These are phyloP conservation scores for Micractinium conductrix DNA, from an alignment of 139 green algal genomes.

Conservation along the genomic window DNA sequence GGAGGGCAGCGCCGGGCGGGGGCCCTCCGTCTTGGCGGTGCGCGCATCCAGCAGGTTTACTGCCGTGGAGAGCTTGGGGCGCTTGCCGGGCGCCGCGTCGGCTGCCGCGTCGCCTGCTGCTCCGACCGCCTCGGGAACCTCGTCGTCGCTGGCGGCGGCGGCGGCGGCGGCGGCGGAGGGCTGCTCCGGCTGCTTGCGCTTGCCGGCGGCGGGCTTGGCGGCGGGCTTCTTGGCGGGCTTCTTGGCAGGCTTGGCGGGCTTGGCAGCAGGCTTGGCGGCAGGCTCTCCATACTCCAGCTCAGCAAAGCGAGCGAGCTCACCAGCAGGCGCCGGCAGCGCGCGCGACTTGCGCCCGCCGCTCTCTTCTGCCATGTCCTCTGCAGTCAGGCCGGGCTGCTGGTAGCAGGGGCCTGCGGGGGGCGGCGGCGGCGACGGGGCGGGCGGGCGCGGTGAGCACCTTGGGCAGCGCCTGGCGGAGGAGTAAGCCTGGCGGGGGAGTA, in stretches of 20 bases:
- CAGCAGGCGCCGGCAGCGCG: not conserved
- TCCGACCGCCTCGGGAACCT: too few species aligned
- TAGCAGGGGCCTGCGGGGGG: slow-evolving; percentile 45
- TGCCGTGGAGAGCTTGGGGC: slow-evolving; percentile 42
- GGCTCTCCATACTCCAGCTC: not conserved
- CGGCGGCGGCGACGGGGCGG: too few species aligned
- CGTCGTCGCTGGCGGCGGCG: too few species aligned
- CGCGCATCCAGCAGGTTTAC: slow-evolving; percentile 42
- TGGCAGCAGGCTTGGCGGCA: not conserved
- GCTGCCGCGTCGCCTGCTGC: not conserved
- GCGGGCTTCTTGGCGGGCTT: not conserved
- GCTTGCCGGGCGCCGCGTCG: not conserved
- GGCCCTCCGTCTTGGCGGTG: not conserved
- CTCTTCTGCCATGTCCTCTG: slow-evolving; percentile 44
- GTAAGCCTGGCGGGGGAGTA: too few species aligned
- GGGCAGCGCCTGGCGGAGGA: too few species aligned
- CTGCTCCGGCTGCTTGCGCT: slow-evolving; percentile 20
- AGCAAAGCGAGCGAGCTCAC: not conserved
- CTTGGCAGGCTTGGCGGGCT: not conserved
- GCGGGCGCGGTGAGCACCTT: too few species aligned
- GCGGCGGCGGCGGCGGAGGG: not conserved
- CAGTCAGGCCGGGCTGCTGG: slow-evolving; percentile 47
- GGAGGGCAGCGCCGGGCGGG: not conserved
- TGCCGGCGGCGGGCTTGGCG: slow-evolving; percentile 30
- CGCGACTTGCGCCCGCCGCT: too few species aligned